phyloP scores from a whole-genome alignment of 768 basidiomycete genomes.

The Mycena venus region DNA sequence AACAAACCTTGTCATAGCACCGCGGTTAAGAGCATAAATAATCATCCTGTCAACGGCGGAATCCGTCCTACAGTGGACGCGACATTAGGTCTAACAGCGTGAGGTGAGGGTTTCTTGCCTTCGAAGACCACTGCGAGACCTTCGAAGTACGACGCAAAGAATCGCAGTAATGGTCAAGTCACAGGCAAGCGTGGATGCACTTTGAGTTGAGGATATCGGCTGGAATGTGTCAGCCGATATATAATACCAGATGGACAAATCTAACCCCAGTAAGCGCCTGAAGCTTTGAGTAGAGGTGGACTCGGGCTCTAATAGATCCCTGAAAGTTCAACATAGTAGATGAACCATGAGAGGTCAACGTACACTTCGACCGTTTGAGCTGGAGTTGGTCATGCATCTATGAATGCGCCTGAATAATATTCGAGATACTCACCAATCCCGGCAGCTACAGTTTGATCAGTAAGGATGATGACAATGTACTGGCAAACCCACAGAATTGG shows the following conservation, averaged over 20 bases:
- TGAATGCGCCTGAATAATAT: not conserved
- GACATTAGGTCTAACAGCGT: too few relatives aligned
- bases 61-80: constrained; percentile 2
- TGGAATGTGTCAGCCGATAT: not conserved
- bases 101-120: not conserved
- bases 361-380: constrained; percentile 10
- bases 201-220: constrained; percentile 3
- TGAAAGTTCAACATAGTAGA: not conserved
- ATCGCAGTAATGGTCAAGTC: constrained; percentile 10
- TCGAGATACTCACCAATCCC: not conserved
- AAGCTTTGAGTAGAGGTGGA: not conserved
- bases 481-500: not conserved
- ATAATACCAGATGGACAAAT: not conserved
- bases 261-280: not conserved
- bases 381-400: not conserved
- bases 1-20: constrained; percentile 10
- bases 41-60: constrained; percentile 9
- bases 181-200: not conserved
- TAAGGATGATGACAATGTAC: not conserved
- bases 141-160: not conserved
- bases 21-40: constrained; percentile 11
- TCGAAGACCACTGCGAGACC: not conserved
- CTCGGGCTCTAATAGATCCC: not conserved
- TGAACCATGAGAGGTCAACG: not conserved
- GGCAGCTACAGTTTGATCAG: not conserved